Base-by-base conservation (phyloP, 2,329 filamentous ascomycete species). In the Epichloe sp. region DNA sequence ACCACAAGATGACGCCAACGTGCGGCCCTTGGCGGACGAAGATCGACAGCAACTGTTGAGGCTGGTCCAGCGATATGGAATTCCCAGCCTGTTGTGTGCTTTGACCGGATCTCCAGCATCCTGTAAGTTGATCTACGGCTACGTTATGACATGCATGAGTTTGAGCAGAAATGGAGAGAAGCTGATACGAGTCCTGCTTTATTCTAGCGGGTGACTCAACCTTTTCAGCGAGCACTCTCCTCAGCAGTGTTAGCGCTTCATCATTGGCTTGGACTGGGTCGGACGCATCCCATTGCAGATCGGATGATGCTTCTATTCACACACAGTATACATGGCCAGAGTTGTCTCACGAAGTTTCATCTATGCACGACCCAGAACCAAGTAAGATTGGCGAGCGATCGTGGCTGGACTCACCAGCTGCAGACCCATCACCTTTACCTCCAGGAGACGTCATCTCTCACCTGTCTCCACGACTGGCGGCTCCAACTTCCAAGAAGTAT, bases 231-330 rank as follows among this genome's bases (percentile, higher is more conserved):
- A 65, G 61, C 19, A 71, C 68, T 12, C 58, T 71, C 19, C 62
- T 70, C 53, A 71, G 68, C 60, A 68, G 63, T 54, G 60, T 64
- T 19, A 70, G 65, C 55, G 68, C 65, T 6, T 68, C 69, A 5
- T 71, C 70, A 6, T 58, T 71, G 49, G 65, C 64, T 17, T 72
- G 68, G 67, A 69, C 67, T 51, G 66, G 62, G 48, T 71, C 69
- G 7, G 67, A 70, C 48, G 63, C 62, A n/a, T 71, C 68, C 8
- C 62, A 68, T 41, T 66, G 62, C 47, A 61, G 64, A 45, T 68
- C 68, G 38, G 68, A 71, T 48, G 66, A 63, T 37, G 68, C 63
- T 2, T 71, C 68, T 26, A 63, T 71, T 50, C 60, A 65, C 51
- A 70, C 68, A 4, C 63, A 68, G 50, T 67, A 65, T 37, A 67